A percentile compares a stretch with the other conserved stretches of the same genome.
phyloP scores from a whole-genome alignment of 1,139 yeast genomes.

The Meyerozyma athensensis region DNA sequence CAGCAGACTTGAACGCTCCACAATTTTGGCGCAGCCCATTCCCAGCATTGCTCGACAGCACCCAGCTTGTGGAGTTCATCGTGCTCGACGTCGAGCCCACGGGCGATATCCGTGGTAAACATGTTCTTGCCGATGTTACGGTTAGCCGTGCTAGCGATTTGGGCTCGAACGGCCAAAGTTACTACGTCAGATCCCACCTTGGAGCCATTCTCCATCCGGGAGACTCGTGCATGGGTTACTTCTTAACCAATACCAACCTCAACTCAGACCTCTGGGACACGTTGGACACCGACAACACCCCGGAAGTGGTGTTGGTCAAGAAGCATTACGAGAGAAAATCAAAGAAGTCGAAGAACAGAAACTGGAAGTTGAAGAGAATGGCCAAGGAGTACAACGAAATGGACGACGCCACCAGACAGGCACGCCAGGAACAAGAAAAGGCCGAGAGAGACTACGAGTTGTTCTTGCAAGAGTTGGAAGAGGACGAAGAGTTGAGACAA shows the following conservation, averaged over 20 bases:
- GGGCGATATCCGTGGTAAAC: conserved; percentile 75
- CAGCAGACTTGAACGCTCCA: conserved; percentile 70
- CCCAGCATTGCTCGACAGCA: conserved; percentile 67
- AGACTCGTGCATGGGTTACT: conserved; percentile 91
- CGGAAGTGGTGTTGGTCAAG: conserved; percentile 93
- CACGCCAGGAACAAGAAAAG: conserved; percentile 83
- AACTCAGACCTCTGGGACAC: conserved; percentile 83
- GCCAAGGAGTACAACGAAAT: conserved; percentile 90
- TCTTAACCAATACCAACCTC: conserved; percentile 74
- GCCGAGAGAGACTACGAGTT: conserved; percentile 94
- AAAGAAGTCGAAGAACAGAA: conserved; percentile 72
- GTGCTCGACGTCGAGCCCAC: conserved; percentile 93
- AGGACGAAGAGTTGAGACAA: conserved; percentile 91
- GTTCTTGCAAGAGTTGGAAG: conserved; percentile 96
- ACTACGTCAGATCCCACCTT: conserved; percentile 79
- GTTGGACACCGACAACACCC: conserved; percentile 55
- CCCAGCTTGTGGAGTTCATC: conserved; percentile 80
- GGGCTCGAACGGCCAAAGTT: conserved; percentile 79
- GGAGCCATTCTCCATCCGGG: conserved; percentile 96
- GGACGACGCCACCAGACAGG: conserved; percentile 68
- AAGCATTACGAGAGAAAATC: conserved; percentile 81
- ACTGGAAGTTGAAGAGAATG: conserved; percentile 97
- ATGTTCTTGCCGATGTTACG: conserved; percentile 84
- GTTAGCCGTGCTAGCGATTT: conserved; percentile 83
- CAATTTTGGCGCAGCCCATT: conserved; percentile 89